Evolutionary conservation across 441 rosid species (phyloP), one percentile per base, ranked within the genome.

Genomic region (Syzygium syzygioides): DNA sequence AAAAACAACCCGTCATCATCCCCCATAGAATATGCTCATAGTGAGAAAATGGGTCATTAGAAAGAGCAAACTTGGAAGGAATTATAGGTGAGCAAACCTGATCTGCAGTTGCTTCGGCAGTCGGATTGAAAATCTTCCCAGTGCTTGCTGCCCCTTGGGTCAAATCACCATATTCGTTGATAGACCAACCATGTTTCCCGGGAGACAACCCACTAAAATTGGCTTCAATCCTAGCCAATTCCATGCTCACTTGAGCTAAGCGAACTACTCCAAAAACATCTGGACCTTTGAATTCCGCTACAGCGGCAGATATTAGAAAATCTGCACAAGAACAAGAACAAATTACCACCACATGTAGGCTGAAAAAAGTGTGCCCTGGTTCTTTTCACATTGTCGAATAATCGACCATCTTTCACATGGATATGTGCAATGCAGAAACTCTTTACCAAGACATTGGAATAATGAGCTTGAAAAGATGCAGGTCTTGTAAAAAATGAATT

Each of bases 251-350:
- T 91, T 96, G 99, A 90, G 98, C 99, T 34, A 96, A 94, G 80
- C 98, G 94, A 85, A 95, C 98, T 50, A 96, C 99, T 14, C 98
- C 98, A 37, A 96, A 97, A 32, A 95, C 92, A 14, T 94, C 89
- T 15, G 98, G 99, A 87, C 99, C 99, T 92, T 97, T 97, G 93
- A 96, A 96, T 88, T 97, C 99, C 3, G 95, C 96, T 86, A 98
- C 98, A 30, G 98, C 98, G 55, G 99, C 98, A 30, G 99, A 96
- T 86, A 96, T 93, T 86, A 94, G 91, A 93, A 98, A 95, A 87
- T 96, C 99, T 98, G 94, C 90, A 85, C 87, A 32, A 62, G 71
- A 91, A 87, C 26, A 68, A 25, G 18, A 3, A 87, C 14, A 8
- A 71, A 68, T 68, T 50, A 53, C 30, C 79, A 20, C 20, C 59